Evolutionary conservation across 768 basidiomycete species (phyloP).

Genomic region (Collybiopsis confluens): DNA sequence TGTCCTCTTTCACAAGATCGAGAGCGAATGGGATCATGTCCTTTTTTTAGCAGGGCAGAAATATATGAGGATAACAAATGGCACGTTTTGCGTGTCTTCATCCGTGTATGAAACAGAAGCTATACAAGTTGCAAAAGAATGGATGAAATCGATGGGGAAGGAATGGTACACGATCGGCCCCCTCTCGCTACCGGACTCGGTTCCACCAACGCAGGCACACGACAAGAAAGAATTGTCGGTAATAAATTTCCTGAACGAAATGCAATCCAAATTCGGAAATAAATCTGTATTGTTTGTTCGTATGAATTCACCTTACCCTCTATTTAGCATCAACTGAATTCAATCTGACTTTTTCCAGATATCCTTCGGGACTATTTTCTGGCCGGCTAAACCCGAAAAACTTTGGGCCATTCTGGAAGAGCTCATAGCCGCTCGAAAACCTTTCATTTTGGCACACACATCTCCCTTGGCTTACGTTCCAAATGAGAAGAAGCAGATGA

Average conservation of each 20-base stretch:
- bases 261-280: not conserved
- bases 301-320: not conserved
- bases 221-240: not conserved
- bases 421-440: not conserved
- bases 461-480: not conserved
- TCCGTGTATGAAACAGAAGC: constrained; percentile 4
- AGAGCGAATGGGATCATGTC: not conserved
- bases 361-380: constrained; percentile 6
- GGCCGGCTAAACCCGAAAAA: constrained; percentile 1
- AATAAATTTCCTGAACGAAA: not conserved
- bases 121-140: not conserved
- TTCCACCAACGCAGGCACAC: not conserved
- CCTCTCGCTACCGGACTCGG: not conserved
- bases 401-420: constrained; percentile 6
- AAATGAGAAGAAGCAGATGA: constrained; percentile 2
- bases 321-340: not conserved
- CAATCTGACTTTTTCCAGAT: not conserved
- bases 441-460: constrained; percentile 5
- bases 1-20: not conserved
- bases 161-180: not conserved
- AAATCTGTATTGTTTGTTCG: constrained; percentile 2
- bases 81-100: constrained; percentile 1
- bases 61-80: constrained; percentile 2
- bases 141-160: constrained; percentile 2
- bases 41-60: not conserved